Evolutionary conservation across 345 rosid genomes (phyloP).

Genomic region (Citrus glauca): DNA sequence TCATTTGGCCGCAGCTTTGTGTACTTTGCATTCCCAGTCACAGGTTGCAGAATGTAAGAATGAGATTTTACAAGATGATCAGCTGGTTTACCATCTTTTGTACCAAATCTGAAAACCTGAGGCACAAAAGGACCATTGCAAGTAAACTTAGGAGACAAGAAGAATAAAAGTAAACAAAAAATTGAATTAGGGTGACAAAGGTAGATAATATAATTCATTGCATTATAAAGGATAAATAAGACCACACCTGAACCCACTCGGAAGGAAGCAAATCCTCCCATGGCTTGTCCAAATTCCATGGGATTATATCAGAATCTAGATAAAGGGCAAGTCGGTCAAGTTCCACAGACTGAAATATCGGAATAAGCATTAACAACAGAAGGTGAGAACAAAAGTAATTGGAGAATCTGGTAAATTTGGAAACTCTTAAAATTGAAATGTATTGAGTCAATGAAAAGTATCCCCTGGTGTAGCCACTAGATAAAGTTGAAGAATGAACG

Average conservation of each 20-base stretch:
- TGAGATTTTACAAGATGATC: conserved; percentile 53
- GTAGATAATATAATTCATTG: not conserved
- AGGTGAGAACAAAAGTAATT: not conserved
- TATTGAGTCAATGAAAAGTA: conserved; percentile 6
- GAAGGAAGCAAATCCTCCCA: conserved; percentile 89
- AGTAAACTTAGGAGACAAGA: conserved; percentile 4
- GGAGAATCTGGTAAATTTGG: not conserved
- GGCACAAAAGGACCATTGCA: conserved; percentile 14
- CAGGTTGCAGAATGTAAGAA: conserved; percentile 86
- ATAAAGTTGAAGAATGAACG: not conserved
- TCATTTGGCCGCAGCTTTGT: conserved; percentile 47
- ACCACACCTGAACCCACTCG: conserved; percentile 87
- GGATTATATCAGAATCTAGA: conserved; percentile 83
- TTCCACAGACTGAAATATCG: conserved; percentile 61
- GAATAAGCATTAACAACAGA: conserved; percentile 17
- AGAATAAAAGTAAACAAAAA: conserved; percentile 11
- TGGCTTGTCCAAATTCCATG: conserved; percentile 77
- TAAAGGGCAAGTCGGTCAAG: conserved; percentile 90
- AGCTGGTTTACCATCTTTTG: conserved; percentile 74
- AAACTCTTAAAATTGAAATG: not conserved
- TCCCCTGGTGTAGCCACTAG: not conserved
- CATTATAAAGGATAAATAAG: not conserved
- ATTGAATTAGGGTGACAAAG: not conserved
- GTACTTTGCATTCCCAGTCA: conserved; percentile 86
- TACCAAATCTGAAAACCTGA: conserved; percentile 85